Evolutionary conservation across 768 basidiomycete genomes (phyloP).

Genomic region (Strobilomyces echinocephalus): DNA sequence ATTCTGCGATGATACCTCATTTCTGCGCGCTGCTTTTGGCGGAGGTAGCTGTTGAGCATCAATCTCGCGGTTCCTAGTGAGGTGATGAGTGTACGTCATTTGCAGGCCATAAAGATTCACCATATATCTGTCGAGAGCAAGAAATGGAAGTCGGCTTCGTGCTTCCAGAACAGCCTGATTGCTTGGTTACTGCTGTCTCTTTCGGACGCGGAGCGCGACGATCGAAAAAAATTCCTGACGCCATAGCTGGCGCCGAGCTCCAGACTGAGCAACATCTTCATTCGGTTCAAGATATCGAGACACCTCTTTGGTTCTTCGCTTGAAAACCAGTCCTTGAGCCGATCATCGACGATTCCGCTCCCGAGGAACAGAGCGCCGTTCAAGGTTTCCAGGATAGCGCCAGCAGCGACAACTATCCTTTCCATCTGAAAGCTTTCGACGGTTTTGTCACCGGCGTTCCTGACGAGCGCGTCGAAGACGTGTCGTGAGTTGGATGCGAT

Average conservation of each 20-base stretch:
- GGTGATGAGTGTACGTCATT: neutral
- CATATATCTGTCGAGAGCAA: neutral
- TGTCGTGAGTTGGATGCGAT: neutral
- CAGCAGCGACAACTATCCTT: neutral
- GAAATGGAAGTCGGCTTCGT: slow-evolving; percentile 1
- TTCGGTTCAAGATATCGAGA: neutral
- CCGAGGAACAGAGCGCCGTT: neutral
- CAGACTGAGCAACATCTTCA: neutral
- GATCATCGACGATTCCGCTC: neutral
- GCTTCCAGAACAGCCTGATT: slow-evolving; percentile 3
- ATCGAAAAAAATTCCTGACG: neutral
- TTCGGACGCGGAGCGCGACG: neutral
- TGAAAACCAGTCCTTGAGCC: neutral
- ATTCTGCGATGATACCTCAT: neutral
- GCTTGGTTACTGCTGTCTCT: neutral
- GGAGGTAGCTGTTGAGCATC: neutral
- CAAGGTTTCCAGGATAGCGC: too few relatives aligned
- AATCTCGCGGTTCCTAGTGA: slow-evolving; percentile 1
- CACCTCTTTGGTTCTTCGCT: neutral
- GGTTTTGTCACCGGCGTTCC: neutral
- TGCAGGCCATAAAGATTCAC: neutral
- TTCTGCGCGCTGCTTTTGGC: too few relatives aligned
- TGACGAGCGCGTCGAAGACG: neutral
- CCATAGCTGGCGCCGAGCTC: neutral
- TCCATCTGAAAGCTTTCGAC: neutral